Conservation (phyloP, 129 eudicot genomes). For the Artemisia tridentata region DNA sequence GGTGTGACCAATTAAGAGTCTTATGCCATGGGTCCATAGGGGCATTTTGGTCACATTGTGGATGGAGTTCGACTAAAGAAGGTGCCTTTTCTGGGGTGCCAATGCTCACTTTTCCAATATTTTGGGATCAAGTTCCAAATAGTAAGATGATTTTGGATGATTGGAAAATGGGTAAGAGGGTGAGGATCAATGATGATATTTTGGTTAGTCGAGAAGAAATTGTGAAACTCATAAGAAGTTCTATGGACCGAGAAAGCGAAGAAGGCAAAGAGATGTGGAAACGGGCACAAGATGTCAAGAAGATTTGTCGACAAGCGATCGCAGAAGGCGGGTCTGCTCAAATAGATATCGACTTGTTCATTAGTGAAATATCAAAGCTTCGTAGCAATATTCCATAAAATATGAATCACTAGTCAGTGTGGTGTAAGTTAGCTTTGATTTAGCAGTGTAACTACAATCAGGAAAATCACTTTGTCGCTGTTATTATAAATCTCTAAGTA, state of each 20-base stretch:
- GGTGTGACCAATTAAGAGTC: constrained; percentile 80
- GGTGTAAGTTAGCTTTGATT: no score
- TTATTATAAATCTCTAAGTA: no score
- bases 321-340: constrained; percentile 49
- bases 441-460: no score
- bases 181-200: constrained; percentile 7
- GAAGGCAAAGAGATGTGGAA: constrained; percentile 49
- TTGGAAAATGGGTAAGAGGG: constrained; percentile 62
- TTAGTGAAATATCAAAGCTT: constrained; percentile 31
- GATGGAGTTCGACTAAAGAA: constrained; percentile 84
- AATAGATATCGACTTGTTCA: constrained; percentile 41
- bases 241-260: constrained; percentile 52
- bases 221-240: constrained; percentile 29
- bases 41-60: constrained; percentile 88
- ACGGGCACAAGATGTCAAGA: constrained; percentile 42
- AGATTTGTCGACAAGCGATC: constrained; percentile 34
- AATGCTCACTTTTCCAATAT: constrained; percentile 53
- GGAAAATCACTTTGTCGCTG: no score
- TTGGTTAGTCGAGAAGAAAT: constrained; percentile 48
- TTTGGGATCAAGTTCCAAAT: constrained; percentile 60
- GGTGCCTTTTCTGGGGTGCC: constrained; percentile 58
- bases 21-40: constrained; percentile 61
- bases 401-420: no score
- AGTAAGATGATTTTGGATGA: constrained; percentile 65
- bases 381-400: no score